Evolutionary conservation across 2,329 filamentous ascomycete species (phyloP).

Genomic region (Pseudopithomyces maydicus): DNA sequence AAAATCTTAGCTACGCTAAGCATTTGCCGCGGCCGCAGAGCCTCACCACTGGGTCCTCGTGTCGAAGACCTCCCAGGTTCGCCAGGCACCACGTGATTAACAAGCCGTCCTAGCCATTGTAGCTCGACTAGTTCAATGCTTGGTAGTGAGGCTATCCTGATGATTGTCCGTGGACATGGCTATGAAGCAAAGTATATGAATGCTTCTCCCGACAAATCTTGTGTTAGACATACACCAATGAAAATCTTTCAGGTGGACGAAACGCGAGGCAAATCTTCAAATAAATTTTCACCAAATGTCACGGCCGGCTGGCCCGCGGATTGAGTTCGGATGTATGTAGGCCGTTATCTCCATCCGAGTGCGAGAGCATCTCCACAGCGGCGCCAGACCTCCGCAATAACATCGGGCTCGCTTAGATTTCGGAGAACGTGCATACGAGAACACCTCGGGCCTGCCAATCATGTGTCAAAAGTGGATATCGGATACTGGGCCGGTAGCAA

Average conservation of each 20-base stretch:
- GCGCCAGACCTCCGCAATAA: background rate
- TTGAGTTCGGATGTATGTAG: background rate
- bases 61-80: no score
- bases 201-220: no score
- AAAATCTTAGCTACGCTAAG: no score
- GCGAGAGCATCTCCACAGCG: background rate
- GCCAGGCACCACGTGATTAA: background rate
- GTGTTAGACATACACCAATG: no score
- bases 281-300: background rate
- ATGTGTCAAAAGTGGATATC: background rate
- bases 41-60: background rate
- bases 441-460: background rate
- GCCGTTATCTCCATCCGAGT: background rate
- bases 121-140: background rate
- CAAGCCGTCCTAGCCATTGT: background rate
- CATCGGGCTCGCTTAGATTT: background rate
- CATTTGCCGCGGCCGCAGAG: no score
- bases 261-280: no score
- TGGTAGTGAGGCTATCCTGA: background rate
- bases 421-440: background rate
- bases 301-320: background rate
- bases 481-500: no score
- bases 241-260: no score
- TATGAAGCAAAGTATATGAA: no score
- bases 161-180: no score